Conservation (phyloP, 306 rosid species). For the Sophora flavescens region DNA sequence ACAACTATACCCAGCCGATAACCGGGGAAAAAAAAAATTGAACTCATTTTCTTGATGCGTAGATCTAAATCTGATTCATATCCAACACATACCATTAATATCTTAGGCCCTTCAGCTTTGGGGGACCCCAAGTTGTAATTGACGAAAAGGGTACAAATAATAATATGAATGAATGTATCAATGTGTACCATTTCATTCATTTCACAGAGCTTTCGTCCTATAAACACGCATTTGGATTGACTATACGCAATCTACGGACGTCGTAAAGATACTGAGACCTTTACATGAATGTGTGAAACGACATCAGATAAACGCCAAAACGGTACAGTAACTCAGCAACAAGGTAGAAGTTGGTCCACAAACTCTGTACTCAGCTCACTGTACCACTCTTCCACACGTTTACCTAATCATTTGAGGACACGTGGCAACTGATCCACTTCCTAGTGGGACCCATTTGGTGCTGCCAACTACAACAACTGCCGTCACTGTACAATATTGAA, state of each 20-base stretch:
- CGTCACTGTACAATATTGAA: conserved; percentile 37
- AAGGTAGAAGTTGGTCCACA: conserved; percentile 41
- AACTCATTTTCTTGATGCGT: too few species aligned
- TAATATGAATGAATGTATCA: neutral
- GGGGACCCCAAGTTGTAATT: neutral
- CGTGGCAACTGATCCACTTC: conserved; percentile 42
- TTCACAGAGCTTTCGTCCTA: conserved; percentile 5
- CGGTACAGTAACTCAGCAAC: conserved; percentile 25
- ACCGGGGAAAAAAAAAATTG: too few species aligned
- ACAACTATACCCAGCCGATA: too few species aligned
- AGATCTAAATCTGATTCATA: neutral
- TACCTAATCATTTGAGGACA: conserved; percentile 31
- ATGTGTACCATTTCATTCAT: neutral
- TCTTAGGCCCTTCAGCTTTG: neutral
- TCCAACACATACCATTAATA: neutral
- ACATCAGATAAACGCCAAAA: conserved; percentile 53
- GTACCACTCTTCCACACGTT: conserved; percentile 60
- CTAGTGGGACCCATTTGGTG: conserved; percentile 19
- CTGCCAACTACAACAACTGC: conserved; percentile 48
- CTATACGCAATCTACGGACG: conserved; percentile 15
- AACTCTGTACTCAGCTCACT: conserved; percentile 27
- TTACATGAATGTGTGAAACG: conserved; percentile 44
- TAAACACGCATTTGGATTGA: conserved; percentile 45
- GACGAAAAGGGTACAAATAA: neutral
- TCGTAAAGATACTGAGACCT: conserved; percentile 8